phyloP scores from a whole-genome alignment of 176 grass and related monocot species.

The Ensete ventricosum region DNA sequence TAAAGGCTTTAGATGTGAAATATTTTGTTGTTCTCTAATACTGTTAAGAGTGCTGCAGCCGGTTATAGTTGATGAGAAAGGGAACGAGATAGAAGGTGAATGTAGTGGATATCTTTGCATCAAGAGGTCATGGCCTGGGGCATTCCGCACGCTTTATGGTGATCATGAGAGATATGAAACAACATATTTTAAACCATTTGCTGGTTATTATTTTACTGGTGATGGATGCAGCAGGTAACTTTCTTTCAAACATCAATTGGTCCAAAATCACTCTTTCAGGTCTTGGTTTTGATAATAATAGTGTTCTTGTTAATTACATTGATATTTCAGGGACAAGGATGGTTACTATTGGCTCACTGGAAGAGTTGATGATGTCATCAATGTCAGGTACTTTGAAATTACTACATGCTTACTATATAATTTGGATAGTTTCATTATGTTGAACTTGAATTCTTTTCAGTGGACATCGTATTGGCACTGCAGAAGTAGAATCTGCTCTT shows the following conservation, averaged over 20 bases:
- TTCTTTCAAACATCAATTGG: neutral
- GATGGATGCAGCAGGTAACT: constrained; percentile 88
- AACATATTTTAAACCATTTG: constrained; percentile 89
- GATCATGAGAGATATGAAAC: constrained; percentile 97
- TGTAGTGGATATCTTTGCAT: constrained; percentile 97
- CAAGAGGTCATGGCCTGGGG: constrained; percentile 91
- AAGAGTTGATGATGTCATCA: constrained; percentile 97
- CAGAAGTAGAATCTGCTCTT: constrained; percentile 78
- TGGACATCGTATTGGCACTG: constrained; percentile 89
- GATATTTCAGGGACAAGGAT: constrained; percentile 69
- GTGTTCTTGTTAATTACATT: constrained; percentile 15
- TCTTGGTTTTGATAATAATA: constrained; percentile 8
- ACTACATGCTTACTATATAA: neutral
- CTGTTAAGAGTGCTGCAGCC: constrained; percentile 35
- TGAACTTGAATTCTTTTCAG: constrained; percentile 26
- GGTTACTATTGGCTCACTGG: constrained; percentile 92
- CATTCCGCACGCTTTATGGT: constrained; percentile 83
- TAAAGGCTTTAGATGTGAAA: neutral
- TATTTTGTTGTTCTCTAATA: constrained; percentile 1
- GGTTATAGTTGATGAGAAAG: constrained; percentile 87
- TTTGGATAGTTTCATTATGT: neutral
- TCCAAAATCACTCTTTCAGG: neutral
- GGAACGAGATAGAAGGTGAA: constrained; percentile 67
- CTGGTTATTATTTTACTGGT: constrained; percentile 93
- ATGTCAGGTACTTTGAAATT: constrained; percentile 57